phyloP scores from a whole-genome alignment of 116 monocot genomes.

The Dioscorea cayenensis region DNA sequence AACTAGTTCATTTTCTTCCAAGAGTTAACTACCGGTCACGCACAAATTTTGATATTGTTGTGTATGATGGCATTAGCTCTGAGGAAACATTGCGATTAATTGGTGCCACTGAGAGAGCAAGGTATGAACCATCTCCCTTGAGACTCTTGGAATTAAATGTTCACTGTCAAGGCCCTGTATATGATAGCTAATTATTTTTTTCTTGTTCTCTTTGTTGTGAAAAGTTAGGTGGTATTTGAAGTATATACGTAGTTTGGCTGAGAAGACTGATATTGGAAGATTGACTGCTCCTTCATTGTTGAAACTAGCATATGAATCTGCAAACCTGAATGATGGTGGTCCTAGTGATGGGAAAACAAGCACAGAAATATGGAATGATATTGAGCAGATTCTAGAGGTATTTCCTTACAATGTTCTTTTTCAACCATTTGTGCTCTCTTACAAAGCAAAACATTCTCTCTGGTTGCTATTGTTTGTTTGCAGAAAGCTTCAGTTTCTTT shows the following conservation, averaged over 20 bases:
- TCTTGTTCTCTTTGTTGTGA: background rate
- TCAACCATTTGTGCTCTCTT: conserved; percentile 2
- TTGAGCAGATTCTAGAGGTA: conserved; percentile 74
- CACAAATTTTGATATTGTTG: conserved; percentile 54
- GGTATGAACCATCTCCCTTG: conserved; percentile 24
- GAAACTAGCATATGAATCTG: conserved; percentile 69
- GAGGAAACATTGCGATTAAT: conserved; percentile 81
- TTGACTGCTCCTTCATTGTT: conserved; percentile 73
- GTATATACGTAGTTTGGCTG: conserved; percentile 62
- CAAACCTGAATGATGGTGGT: conserved; percentile 32
- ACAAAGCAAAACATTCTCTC: too few relatives aligned
- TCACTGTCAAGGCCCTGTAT: background rate
- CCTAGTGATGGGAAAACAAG: conserved; percentile 63
- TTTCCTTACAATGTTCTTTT: background rate
- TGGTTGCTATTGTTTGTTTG: background rate
- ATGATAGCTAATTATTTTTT: conserved; percentile 1
- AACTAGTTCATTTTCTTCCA: conserved; percentile 35
- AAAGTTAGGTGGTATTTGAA: conserved; percentile 70
- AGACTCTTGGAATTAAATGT: background rate
- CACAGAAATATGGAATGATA: conserved; percentile 69
- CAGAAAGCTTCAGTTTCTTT: conserved; percentile 57
- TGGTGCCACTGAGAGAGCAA: conserved; percentile 76
- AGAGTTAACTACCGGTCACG: conserved; percentile 2
- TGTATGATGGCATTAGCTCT: conserved; percentile 80
- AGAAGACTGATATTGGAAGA: conserved; percentile 95